Base-by-base conservation (phyloP, 805 yeast species). In the Candida montana region DNA sequence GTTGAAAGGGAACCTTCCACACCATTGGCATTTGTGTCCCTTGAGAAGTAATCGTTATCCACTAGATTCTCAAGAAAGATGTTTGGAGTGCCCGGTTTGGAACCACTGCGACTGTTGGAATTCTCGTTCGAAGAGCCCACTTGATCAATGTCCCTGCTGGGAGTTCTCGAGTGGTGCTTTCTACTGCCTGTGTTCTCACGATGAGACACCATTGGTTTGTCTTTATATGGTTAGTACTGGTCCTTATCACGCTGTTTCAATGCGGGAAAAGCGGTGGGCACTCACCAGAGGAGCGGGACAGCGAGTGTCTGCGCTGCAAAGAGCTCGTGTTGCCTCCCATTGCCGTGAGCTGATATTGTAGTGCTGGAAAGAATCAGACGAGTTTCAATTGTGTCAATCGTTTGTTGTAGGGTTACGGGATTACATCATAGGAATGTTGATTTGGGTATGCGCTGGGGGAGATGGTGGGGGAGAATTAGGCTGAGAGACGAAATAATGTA, bases 1-100 rank as follows among this genome's bases (percentile, higher is more conserved):
- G 7, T 7, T 7, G 7, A 5, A 8, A 5, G n/a, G n/a, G 29
- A 11, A 26, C 29, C 29, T 8, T 5, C 11, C 29, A 8, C 29
- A 26, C 11, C 29, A 26, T 26, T 26, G 6, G 5, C n/a, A 26
- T 13, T 13, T 7, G 29, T 11, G n/a, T 13, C 13, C 12, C 46
- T 31, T 24, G 42, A 35, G 17, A 43, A 43, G 30, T 43, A 43
- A 16, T 43, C 46, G 9, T 43, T 39, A 17, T 43, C 46, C 7
- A 39, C 42, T 26, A 43, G 24, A 17, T 39, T 27, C 6, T 39
- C 43, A 12, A 41, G 32, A 15, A 43, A 39, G 12, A 43, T 39
- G 18, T 39, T 43, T 16, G 46, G 46, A 3, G 46, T 43, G 5
- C 36, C 24, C 9, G 37, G 35, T 20, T 29, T 39, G 5, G 45